Evolutionary conservation across 352 stramenopile genomes (phyloP), one percentile per base, ranked within the genome.

Genomic region (Globisporangium middletonii): DNA sequence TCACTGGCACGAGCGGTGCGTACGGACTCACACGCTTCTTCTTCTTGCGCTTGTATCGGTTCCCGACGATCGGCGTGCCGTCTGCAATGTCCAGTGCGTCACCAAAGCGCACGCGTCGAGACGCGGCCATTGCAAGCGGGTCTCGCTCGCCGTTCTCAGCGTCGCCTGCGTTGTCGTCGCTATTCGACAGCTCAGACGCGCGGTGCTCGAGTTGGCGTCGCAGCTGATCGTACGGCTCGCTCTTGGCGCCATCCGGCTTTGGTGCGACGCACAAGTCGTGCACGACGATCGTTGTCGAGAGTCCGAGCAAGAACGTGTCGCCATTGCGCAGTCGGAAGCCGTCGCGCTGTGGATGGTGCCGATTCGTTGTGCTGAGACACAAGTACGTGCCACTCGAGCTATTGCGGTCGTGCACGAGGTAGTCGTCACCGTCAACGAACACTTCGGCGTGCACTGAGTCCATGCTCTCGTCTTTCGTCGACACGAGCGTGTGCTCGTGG

Each of bases 361-460:
- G 75, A n/a, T 74, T 76, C 6, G 69, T 79, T 8, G 81, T 91
- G 13, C 62, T 79, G n/a, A 91, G 69, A 45, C 81, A 91, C n/a
- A 91, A 64, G 48, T 76, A 91, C 26, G 78, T 85, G 2, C 78
- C 79, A 2, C 56, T 71, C 19, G 63, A 62, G 53, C 72, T 86
- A 26, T 75, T 63, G 4, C 71, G 52, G 43, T 91, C 81, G 18
- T 64, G 69, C 0, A 91, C 28, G 44, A 89, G 60, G 33, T 89
- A 91, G 53, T 88, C 77, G 46, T 89, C 81, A 3, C 75, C 75
- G 41, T 79, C 60, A 38, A 88, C 42, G 11, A 71, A 66, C 18
- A 91, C 58, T 56, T 87, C 64, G 23, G 81, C 81, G 57, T 91
- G 81, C 15, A 87, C 62, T 11, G 71, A n/a, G 53, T 88, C 81